Conservation (phyloP, 73 alveolate genomes). For the Loxodes magnus region DNA sequence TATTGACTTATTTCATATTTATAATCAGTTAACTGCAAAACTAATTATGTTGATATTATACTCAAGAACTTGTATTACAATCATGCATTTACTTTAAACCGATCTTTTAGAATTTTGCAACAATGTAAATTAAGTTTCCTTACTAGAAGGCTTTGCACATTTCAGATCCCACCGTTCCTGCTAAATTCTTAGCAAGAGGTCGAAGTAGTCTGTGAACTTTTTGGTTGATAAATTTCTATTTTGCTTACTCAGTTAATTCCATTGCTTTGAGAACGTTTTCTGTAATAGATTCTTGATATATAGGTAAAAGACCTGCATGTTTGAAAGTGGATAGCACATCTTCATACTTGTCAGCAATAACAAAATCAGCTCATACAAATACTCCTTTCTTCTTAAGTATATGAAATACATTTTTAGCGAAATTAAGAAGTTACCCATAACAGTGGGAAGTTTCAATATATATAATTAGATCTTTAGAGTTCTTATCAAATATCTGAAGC, state of each 20-base stretch:
- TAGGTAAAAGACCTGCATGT: not conserved
- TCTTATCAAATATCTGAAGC: constrained; percentile 8
- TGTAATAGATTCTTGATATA: constrained; percentile 18
- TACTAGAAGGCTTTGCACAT: constrained; percentile 25
- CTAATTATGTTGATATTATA: too few relatives aligned
- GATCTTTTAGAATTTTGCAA: not conserved
- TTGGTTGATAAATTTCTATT: constrained; percentile 9
- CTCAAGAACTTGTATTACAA: too few relatives aligned
- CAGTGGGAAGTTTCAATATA: constrained; percentile 76
- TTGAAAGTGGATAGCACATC: constrained; percentile 13
- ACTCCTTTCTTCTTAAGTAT: constrained; percentile 46
- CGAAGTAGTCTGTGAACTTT: constrained; percentile 14
- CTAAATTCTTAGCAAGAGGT: constrained; percentile 7
- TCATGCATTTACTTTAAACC: too few relatives aligned
- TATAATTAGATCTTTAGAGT: constrained; percentile 36
- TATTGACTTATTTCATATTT: too few relatives aligned
- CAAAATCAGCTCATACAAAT: constrained; percentile 56
- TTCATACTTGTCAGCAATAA: constrained; percentile 19
- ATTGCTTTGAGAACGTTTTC: constrained; percentile 27
- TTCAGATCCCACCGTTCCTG: constrained; percentile 34
- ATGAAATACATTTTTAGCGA: constrained; percentile 35
- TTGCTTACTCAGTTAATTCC: constrained; percentile 18
- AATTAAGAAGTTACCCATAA: constrained; percentile 49
- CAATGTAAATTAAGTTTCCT: constrained; percentile 13
- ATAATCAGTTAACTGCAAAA: too few relatives aligned